Base-by-base conservation (phyloP, 139 green algal genomes). In the Pedinophyceae sp. region DNA sequence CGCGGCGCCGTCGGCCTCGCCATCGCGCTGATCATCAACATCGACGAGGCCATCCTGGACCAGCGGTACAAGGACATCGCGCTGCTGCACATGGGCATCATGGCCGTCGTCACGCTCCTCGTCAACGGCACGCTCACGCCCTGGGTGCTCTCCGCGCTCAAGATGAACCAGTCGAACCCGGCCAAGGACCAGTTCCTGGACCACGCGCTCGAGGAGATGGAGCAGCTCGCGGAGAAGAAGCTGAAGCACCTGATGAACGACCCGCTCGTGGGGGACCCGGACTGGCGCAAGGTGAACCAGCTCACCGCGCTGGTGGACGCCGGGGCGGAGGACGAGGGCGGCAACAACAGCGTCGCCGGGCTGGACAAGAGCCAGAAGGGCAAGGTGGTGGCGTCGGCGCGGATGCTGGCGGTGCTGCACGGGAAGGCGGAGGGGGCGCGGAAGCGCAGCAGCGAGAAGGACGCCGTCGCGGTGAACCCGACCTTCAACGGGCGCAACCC, bases 1-100 rank as follows among this genome's bases (percentile, higher is more conserved):
- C 55, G 73, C 3, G 78, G 76, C 7, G 73, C 78, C 4, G 73
- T 85, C 6, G 78, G 78, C 5, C 56, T 86, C 28, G 66, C 71
- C 6, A 61, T 83, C 41, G 54, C 68, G 10, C 61, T 82, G 2
- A 71, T 81, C 27, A 59, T 82, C 18, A 40, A 69, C 2, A 50
- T 78, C 47, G 66, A 82, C 46, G 22, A 39, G 0, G 23, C 53
- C 24, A 72, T 73, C 17, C 24, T 51, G 6, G 53, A 65, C 39
- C 48, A 61, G 5, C 40, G 13, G 7, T 20, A 48, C 22, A 22
- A 59, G 53, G 53, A 52, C 6, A 59, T 75, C 20, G 34, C 51
- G 7, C 63, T 83, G n/a, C 83, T 83, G 60, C 65, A 61, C 51
- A 68, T 83, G 40, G 66, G 50, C 19, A 38, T 66, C 0, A 59